Base-by-base conservation (phyloP, 345 rosid species). In the Euclidium syriacum region DNA sequence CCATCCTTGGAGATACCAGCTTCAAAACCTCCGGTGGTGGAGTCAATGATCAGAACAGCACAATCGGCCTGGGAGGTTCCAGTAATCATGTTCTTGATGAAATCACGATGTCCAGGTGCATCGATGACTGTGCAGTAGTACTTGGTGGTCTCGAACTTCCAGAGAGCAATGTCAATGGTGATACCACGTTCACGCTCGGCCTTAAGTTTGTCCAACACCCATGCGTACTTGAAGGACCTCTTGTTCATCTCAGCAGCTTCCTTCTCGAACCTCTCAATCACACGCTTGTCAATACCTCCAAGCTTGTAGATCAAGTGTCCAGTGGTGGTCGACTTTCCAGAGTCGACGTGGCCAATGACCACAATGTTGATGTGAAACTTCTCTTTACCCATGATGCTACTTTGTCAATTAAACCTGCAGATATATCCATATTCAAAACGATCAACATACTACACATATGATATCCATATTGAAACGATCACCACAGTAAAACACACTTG, bases 181-280 rank as follows among this genome's bases (percentile, higher is more conserved):
- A 86, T 86, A 57, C 95, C 95, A 74, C 95, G 90, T 61, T 86
- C 95, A 16, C 95, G 79, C 81, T 86, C 95, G 0, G 90, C 95
- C 81, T 87, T 84, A 19, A 87, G 83, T 79, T 87, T 87, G 86
- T 87, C 95, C 10, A 87, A 72, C 4, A 87, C 95, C 95, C 90
- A 87, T 0, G 95, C 95, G 22, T 87, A 87, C 80, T 87, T 87
- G 83, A 87, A 87, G 0, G 95, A 87, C 72, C 95, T 77, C 72
- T 87, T 87, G 83, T 87, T 87, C 95, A 87, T 87, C 84, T 87
- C 95, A 57, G 95, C 90, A 64, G 95, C 95, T 52, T 87, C 95
- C 81, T 85, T 85, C 86, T 85, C 91, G 6, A 85, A 85, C 73
- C 88, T 83, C 73, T 85, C 91, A 5, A 85, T 85, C 9, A 85